Conservation (phyloP, 345 rosid species). For the Adansonia digitata region DNA sequence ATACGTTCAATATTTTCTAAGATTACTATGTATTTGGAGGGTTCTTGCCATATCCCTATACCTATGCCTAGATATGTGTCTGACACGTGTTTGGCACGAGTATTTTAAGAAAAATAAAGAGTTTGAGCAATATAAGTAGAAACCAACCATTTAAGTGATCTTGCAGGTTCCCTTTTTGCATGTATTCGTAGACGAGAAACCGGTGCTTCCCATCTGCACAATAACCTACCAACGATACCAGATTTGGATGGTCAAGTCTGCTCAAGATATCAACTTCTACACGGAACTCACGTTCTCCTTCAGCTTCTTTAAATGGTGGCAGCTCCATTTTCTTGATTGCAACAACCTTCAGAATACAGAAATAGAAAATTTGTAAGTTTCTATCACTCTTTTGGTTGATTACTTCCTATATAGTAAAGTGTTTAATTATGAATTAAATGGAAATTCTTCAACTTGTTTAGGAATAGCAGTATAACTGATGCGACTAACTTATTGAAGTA, state of each 20-base stretch:
- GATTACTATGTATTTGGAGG: too few species aligned
- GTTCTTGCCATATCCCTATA: too few species aligned
- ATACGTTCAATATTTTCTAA: too few species aligned
- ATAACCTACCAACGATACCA: constrained; percentile 2
- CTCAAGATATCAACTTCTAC: neutral
- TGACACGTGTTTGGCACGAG: too few species aligned
- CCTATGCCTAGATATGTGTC: constrained; percentile 1
- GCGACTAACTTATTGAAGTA: too few species aligned
- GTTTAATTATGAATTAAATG: too few species aligned
- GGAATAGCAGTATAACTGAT: too few species aligned
- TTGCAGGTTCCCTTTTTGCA: constrained; percentile 5
- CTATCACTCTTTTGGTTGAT: too few species aligned
- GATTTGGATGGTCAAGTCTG: neutral
- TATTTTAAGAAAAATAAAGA: too few species aligned
- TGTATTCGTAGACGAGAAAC: neutral
- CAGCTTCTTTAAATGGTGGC: neutral
- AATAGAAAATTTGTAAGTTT: neutral
- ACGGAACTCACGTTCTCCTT: neutral
- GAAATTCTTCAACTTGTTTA: too few species aligned
- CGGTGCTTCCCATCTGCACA: neutral
- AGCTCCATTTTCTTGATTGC: neutral
- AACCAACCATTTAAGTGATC: neutral
- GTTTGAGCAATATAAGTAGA: too few species aligned
- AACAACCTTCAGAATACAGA: neutral
- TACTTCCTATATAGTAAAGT: too few species aligned